phyloP scores from a whole-genome alignment of 2,329 filamentous ascomycete genomes.

The Fonsecaea monophora region DNA sequence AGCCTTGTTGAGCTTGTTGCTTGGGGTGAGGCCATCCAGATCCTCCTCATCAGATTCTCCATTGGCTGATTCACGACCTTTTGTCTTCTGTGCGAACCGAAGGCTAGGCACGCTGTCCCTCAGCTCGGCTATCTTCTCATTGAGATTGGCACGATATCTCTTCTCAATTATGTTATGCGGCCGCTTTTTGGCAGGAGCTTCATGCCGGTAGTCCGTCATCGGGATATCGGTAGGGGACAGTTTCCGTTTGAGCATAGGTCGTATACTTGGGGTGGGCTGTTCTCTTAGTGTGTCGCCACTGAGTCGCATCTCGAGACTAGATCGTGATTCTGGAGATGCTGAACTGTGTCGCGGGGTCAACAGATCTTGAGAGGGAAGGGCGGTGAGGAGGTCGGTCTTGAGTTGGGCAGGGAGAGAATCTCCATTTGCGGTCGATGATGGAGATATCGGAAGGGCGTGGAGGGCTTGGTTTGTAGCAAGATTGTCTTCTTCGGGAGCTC shows the following conservation, averaged over 20 bases:
- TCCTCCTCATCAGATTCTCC: slow-evolving; percentile 82
- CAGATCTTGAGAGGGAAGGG: slow-evolving; percentile 35
- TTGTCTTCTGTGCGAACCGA: slow-evolving; percentile 75
- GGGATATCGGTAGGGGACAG: slow-evolving; percentile 63
- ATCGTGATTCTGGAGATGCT: slow-evolving; percentile 37
- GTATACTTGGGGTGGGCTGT: slow-evolving; percentile 25
- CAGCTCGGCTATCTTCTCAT: slow-evolving; percentile 93
- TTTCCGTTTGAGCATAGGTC: slow-evolving; percentile 69
- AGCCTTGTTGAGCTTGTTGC: slow-evolving; percentile 97
- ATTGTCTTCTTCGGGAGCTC: neutral
- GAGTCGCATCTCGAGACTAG: slow-evolving; percentile 37
- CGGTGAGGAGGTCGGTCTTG: slow-evolving; percentile 38
- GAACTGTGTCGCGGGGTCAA: slow-evolving; percentile 41
- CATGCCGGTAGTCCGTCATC: slow-evolving; percentile 67
- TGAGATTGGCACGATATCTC: slow-evolving; percentile 92
- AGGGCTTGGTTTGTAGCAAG: slow-evolving; percentile 15
- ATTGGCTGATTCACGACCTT: slow-evolving; percentile 61
- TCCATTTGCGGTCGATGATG: slow-evolving; percentile 37
- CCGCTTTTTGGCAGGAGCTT: slow-evolving; percentile 79
- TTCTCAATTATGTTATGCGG: slow-evolving; percentile 99
- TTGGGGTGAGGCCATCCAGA: slow-evolving; percentile 79
- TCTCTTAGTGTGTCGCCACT: slow-evolving; percentile 40
- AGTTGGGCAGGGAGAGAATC: slow-evolving; percentile 30
- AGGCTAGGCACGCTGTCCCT: slow-evolving; percentile 91
- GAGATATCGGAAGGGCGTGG: slow-evolving; percentile 37